phyloP scores from a whole-genome alignment of 2,329 filamentous ascomycete genomes.

The Emmonsiellopsis sp. region DNA sequence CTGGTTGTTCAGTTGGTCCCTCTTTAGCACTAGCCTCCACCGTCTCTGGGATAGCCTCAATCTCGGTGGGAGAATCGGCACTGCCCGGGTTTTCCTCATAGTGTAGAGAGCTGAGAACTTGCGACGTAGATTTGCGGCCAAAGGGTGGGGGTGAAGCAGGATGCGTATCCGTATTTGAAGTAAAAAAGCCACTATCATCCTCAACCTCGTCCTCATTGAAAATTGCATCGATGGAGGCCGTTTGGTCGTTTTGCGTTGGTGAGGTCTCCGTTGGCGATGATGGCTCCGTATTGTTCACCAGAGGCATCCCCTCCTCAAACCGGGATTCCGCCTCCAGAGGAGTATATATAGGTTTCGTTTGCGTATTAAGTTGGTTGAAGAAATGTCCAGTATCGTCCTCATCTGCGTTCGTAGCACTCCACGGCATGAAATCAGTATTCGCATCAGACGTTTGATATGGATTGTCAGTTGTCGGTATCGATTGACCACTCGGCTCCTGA shows the following conservation, averaged over 20 bases:
- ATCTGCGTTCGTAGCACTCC: constrained; percentile 42
- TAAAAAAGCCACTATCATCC: constrained; percentile 30
- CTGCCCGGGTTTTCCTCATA: constrained; percentile 20
- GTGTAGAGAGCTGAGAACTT: constrained; percentile 50
- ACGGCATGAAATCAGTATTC: constrained; percentile 12
- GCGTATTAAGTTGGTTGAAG: constrained; percentile 44
- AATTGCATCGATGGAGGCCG: constrained; percentile 18
- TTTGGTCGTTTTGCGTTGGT: constrained; percentile 17
- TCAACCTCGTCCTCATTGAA: constrained; percentile 32
- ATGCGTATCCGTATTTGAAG: constrained; percentile 9
- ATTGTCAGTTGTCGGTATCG: background rate
- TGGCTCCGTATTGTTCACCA: constrained; percentile 39
- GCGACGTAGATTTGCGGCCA: constrained; percentile 61
- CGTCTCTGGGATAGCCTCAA: background rate
- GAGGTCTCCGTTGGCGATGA: constrained; percentile 19
- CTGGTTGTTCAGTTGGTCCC: constrained; percentile 7
- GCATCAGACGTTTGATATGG: background rate
- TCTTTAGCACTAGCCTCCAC: background rate
- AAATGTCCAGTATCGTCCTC: constrained; percentile 50
- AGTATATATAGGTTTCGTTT: constrained; percentile 30
- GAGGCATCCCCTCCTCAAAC: constrained; percentile 61
- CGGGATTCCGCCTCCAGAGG: constrained; percentile 45
- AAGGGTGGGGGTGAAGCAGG: constrained; percentile 28
- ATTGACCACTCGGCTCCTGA: background rate
- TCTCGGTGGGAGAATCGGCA: constrained; percentile 5